phyloP scores from a whole-genome alignment of 306 rosid genomes.

The Pterocarpus santalinus region DNA sequence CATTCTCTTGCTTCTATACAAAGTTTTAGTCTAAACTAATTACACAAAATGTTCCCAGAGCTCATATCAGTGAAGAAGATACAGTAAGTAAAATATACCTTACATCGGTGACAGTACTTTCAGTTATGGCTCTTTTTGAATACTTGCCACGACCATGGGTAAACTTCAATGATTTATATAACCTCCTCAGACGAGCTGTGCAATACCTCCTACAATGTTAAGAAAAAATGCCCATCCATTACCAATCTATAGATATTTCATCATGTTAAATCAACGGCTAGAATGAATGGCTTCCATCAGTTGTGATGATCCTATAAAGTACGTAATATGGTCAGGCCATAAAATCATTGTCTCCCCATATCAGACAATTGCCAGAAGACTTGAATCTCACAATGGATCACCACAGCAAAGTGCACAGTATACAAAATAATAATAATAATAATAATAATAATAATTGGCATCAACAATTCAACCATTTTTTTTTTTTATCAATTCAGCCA shows the following conservation, averaged over 20 bases:
- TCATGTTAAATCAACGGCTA: background rate
- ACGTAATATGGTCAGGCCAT: background rate
- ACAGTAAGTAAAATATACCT: constrained; percentile 62
- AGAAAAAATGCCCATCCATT: background rate
- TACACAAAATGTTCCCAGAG: constrained; percentile 25
- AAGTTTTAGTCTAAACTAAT: constrained; percentile 30
- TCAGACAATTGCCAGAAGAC: background rate
- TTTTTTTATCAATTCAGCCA: background rate
- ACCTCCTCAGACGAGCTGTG: constrained; percentile 73
- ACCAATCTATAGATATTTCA: constrained; percentile 4
- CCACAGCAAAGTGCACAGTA: no score
- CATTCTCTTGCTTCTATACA: constrained; percentile 17
- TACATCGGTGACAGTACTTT: constrained; percentile 84
- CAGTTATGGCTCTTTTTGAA: constrained; percentile 70
- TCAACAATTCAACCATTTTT: no score
- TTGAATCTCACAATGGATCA: background rate
- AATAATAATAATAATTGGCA: no score
- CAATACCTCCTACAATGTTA: constrained; percentile 69
- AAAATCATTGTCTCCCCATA: background rate
- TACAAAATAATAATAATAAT: no score
- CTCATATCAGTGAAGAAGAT: background rate
- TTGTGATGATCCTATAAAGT: background rate
- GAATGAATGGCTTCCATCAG: background rate
- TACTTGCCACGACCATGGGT: constrained; percentile 98
- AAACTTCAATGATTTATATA: constrained; percentile 92